Percentiles rank a stretch among this genome's conserved stretches.
These are phyloP conservation scores for Claviceps purpurea DNA, from an alignment of 2,329 filamentous ascomycete species.

Conservation along the genomic window DNA sequence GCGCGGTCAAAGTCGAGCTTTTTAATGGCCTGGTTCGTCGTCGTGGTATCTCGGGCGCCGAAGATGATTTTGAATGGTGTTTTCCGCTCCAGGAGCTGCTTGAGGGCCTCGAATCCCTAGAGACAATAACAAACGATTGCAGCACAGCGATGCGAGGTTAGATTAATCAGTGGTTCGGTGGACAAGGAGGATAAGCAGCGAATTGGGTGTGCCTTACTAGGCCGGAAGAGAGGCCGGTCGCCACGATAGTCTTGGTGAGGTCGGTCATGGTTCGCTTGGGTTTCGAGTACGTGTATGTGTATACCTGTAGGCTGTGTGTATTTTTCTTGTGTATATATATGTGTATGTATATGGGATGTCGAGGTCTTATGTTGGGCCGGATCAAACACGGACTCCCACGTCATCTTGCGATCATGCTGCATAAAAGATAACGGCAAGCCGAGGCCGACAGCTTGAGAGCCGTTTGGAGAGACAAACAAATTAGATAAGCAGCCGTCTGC, in stretches of 20 bases:
- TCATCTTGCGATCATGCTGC: too few relatives aligned
- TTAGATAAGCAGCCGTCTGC: too few relatives aligned
- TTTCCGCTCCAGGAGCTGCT: conserved; percentile 31
- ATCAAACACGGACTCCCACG: too few relatives aligned
- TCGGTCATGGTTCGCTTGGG: too few relatives aligned
- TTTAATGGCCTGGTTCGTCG: conserved; percentile 27
- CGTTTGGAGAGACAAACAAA: too few relatives aligned
- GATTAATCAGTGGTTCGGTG: neutral
- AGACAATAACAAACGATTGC: neutral
- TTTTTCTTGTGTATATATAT: too few relatives aligned
- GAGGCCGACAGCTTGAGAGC: too few relatives aligned
- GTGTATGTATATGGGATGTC: too few relatives aligned
- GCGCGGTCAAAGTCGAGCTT: conserved; percentile 26
- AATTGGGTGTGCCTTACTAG: conserved; percentile 21
- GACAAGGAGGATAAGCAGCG: neutral
- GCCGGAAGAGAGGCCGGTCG: conserved; percentile 36
- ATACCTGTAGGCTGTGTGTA: too few relatives aligned
- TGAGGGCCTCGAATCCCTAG: conserved; percentile 39
- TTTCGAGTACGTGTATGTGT: too few relatives aligned
- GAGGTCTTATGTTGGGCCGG: too few relatives aligned
- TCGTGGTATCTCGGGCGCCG: conserved; percentile 31
- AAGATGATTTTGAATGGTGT: conserved; percentile 36
- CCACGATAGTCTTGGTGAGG: conserved; percentile 23
- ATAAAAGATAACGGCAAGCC: too few relatives aligned
- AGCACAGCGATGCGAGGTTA: neutral